phyloP scores from a whole-genome alignment of 148 eudicot species.

The Selenicereus undatus region DNA sequence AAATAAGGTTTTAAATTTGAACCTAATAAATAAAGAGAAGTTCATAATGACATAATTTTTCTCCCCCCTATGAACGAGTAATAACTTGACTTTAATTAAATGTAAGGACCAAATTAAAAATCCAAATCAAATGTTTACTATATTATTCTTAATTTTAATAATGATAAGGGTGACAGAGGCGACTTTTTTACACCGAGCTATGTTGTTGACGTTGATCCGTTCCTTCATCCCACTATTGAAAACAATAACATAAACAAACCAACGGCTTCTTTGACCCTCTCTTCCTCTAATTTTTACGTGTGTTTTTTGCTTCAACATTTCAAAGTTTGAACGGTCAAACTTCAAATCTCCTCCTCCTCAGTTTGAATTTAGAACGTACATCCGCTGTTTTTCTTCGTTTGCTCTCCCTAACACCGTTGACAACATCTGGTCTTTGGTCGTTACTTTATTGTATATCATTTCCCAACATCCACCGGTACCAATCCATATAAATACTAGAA shows the following conservation, averaged over 20 bases:
- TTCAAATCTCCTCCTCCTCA: constrained; percentile 19
- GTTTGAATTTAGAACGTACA: constrained; percentile 23
- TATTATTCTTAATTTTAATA: too few species aligned
- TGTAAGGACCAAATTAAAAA: too few species aligned
- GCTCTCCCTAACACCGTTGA: not conserved
- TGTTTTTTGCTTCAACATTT: constrained; percentile 30
- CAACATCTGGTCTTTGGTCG: constrained; percentile 3
- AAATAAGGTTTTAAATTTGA: too few species aligned
- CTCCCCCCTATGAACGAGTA: too few species aligned
- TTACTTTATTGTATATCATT: not conserved
- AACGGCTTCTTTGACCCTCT: constrained; percentile 33
- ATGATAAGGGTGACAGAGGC: not conserved
- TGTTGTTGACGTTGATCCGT: constrained; percentile 21
- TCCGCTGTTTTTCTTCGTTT: not conserved
- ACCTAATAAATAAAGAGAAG: too few species aligned
- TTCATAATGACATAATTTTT: too few species aligned
- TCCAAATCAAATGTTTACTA: too few species aligned
- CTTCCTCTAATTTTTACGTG: not conserved
- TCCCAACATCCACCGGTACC: not conserved
- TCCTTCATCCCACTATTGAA: not conserved
- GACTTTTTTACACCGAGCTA: constrained; percentile 25
- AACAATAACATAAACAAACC: constrained; percentile 13
- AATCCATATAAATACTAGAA: constrained; percentile 19
- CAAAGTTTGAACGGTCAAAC: constrained; percentile 64
- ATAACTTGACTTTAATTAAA: too few species aligned